Evolutionary conservation across 805 yeast species (phyloP).

Genomic region (Zygosaccharomyces rouxii): DNA sequence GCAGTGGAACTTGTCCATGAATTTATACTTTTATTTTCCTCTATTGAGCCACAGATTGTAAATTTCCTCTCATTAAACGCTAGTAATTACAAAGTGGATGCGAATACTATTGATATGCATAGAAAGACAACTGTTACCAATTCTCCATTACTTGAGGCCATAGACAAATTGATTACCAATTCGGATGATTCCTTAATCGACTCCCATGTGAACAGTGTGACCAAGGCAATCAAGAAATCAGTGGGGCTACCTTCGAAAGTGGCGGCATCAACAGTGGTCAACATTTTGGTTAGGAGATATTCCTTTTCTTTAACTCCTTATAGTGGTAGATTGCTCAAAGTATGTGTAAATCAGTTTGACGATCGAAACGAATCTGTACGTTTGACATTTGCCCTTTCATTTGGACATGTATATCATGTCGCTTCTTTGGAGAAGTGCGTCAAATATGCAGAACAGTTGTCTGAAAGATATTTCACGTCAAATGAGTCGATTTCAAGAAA

Average conservation of each 20-base stretch:
- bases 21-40: conserved; percentile 68
- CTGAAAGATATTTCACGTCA: conserved; percentile 52
- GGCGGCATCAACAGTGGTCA: conserved; percentile 72
- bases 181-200: conserved; percentile 40
- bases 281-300: conserved; percentile 57
- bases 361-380: conserved; percentile 73
- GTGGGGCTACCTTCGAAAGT: conserved; percentile 91
- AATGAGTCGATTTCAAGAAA: conserved; percentile 40
- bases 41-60: conserved; percentile 85
- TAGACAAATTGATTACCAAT: conserved; percentile 67
- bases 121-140: conserved; percentile 67
- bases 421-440: conserved; percentile 49
- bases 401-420: conserved; percentile 71
- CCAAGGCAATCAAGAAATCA: conserved; percentile 55
- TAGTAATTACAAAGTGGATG: conserved; percentile 71
- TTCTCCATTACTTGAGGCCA: conserved; percentile 86
- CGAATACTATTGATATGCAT: conserved; percentile 70
- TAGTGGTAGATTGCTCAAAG: conserved; percentile 59
- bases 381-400: conserved; percentile 70
- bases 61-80: conserved; percentile 86
- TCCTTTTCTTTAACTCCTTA: conserved; percentile 42
- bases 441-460: conserved; percentile 49
- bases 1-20: conserved; percentile 66
- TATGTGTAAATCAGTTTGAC: conserved; percentile 53
- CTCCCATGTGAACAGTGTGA: conserved; percentile 47